Evolutionary conservation across 352 stramenopile species (phyloP).

Genomic region (Phytophthora cryptogea): DNA sequence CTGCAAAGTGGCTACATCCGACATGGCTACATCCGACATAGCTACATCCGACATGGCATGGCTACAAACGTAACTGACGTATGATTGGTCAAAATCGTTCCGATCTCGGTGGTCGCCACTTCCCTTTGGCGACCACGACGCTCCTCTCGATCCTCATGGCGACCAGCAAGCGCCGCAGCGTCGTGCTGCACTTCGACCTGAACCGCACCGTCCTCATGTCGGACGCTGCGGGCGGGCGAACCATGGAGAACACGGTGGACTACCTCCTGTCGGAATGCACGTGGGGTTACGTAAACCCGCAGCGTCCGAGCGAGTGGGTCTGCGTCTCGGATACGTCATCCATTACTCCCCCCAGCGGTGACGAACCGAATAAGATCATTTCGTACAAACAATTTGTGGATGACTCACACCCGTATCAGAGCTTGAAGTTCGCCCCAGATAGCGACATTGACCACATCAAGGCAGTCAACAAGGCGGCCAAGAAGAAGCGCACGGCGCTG

Average conservation of each 20-base stretch:
- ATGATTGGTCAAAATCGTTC: too few species aligned
- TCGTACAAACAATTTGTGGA: constrained; percentile 90
- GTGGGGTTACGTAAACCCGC: constrained; percentile 62
- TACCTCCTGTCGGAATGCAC: constrained; percentile 85
- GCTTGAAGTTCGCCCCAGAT: constrained; percentile 29
- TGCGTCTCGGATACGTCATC: constrained; percentile 65
- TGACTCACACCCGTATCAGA: constrained; percentile 70
- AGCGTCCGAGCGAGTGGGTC: constrained; percentile 44
- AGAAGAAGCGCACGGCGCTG: constrained; percentile 78
- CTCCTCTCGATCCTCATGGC: constrained; percentile 30
- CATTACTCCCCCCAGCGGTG: constrained; percentile 37
- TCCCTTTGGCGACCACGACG: constrained; percentile 5
- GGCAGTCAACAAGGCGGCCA: constrained; percentile 73
- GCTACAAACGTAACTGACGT: too few species aligned
- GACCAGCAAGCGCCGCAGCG: constrained; percentile 36
- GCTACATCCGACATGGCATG: too few species aligned
- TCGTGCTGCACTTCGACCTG: constrained; percentile 89
- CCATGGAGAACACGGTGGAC: constrained; percentile 90
- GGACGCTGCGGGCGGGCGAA: constrained; percentile 82
- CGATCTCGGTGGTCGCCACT: too few species aligned
- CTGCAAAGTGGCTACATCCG: too few species aligned
- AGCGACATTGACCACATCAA: constrained; percentile 61
- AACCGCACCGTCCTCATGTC: constrained; percentile 92
- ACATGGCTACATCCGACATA: too few species aligned
- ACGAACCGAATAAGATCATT: constrained; percentile 33